These are phyloP conservation scores for Phytophthora chlamydospora DNA, from an alignment of 352 stramenopile species.

Conservation along the genomic window DNA sequence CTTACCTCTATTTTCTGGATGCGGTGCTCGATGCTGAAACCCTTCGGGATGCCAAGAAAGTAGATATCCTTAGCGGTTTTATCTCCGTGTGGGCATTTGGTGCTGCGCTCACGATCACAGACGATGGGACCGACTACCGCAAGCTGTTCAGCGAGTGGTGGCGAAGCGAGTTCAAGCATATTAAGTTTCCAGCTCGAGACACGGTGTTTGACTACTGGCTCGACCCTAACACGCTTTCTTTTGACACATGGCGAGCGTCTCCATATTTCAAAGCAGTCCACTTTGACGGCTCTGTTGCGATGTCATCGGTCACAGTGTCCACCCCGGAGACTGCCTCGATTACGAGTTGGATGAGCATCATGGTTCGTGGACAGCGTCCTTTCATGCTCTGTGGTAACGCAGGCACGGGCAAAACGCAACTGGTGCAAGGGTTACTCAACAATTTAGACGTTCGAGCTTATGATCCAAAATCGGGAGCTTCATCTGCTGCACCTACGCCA, in stretches of 20 bases:
- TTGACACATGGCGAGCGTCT: slow-evolving; percentile 94
- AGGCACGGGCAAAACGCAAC: slow-evolving; percentile 95
- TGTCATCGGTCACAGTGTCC: slow-evolving; percentile 91
- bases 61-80: slow-evolving; percentile 92
- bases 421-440: slow-evolving; percentile 88
- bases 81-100: slow-evolving; percentile 95
- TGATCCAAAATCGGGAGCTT: slow-evolving; percentile 18
- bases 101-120: slow-evolving; percentile 80
- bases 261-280: slow-evolving; percentile 89
- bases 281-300: slow-evolving; percentile 75
- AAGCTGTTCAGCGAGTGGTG: slow-evolving; percentile 96
- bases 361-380: slow-evolving; percentile 91
- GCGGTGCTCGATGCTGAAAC: slow-evolving; percentile 77
- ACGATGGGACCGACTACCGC: slow-evolving; percentile 94
- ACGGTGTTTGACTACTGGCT: slow-evolving; percentile 98
- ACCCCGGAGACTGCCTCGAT: slow-evolving; percentile 94
- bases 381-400: slow-evolving; percentile 94
- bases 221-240: slow-evolving; percentile 86
- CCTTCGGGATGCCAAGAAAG: slow-evolving; percentile 62
- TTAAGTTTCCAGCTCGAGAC: slow-evolving; percentile 94
- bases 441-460: slow-evolving; percentile 49
- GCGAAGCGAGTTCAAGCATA: slow-evolving; percentile 91
- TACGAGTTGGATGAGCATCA: slow-evolving; percentile 93
- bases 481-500: slow-evolving; percentile 26
- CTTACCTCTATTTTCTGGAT: slow-evolving; percentile 93